A percentile compares a stretch with the other conserved stretches of the same genome.
These are phyloP conservation scores for Gymnopilus junonius DNA, from an alignment of 768 basidiomycete genomes.

Conservation along the genomic window DNA sequence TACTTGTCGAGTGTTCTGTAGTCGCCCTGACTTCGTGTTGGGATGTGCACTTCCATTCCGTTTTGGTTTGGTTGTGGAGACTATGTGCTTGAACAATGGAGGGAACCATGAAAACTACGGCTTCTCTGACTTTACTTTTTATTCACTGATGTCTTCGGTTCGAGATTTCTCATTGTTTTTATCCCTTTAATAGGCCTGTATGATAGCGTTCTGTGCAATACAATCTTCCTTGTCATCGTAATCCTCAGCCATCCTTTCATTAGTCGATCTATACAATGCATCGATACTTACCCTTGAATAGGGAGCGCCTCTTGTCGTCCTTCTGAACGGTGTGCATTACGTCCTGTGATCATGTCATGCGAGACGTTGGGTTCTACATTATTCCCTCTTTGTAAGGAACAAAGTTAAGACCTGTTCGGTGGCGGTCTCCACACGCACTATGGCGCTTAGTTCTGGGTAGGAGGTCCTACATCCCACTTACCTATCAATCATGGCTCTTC, in stretches of 20 bases:
- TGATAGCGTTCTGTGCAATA: not conserved
- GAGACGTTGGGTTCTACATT: no score
- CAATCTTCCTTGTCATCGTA: not conserved
- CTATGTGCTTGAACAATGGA: constrained; percentile 31
- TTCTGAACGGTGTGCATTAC: no score
- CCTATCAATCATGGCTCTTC: no score
- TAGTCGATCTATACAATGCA: no score
- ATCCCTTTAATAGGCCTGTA: not conserved
- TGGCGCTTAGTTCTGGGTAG: no score
- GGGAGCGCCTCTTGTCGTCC: no score
- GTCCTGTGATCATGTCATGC: no score
- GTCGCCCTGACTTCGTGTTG: constrained; percentile 38
- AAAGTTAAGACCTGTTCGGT: no score
- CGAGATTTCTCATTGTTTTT: not conserved
- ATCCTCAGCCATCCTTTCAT: not conserved
- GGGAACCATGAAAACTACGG: constrained; percentile 62
- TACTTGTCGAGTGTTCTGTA: constrained; percentile 31
- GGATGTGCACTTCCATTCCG: constrained; percentile 44
- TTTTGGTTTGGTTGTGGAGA: constrained; percentile 53
- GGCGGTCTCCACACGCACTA: no score
- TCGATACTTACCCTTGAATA: no score
- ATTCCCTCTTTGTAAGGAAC: no score
- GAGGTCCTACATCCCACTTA: no score
- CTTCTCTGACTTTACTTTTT: constrained; percentile 58
- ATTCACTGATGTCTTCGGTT: not conserved